These are phyloP conservation scores for Syzygium syzygioides DNA, from an alignment of 441 rosid genomes.

Conservation along the genomic window DNA sequence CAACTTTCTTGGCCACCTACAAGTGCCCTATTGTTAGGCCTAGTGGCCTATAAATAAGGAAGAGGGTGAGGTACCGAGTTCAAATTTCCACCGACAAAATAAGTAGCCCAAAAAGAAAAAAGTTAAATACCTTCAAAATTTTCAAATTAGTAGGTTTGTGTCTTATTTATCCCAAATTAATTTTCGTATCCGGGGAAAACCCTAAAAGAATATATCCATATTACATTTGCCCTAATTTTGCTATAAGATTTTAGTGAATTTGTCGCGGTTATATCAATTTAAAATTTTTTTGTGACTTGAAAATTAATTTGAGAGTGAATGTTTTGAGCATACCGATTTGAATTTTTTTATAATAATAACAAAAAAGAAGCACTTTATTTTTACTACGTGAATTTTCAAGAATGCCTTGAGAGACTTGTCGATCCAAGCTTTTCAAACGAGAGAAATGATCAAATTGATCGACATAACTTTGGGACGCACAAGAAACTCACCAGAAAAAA, in stretches of 20 bases:
- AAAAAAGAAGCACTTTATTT: not conserved
- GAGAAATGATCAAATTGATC: not conserved
- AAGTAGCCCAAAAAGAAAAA: not conserved
- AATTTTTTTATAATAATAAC: accelerated
- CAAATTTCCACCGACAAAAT: not conserved
- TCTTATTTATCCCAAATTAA: not conserved
- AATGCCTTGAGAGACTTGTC: not conserved
- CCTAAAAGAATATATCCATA: not conserved
- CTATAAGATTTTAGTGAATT: not conserved
- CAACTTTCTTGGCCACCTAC: not conserved
- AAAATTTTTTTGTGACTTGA: not conserved
- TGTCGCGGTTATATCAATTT: not conserved
- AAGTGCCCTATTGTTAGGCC: not conserved
- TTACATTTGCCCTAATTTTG: not conserved
- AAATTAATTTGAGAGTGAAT: not conserved
- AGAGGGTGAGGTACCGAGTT: not conserved
- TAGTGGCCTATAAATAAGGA: not conserved
- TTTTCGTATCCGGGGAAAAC: not conserved
- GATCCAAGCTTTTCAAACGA: not conserved
- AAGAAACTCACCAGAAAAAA: not conserved
- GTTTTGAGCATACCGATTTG: not conserved
- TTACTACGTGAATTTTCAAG: accelerated
- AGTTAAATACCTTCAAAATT: not conserved
- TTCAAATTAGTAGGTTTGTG: not conserved
- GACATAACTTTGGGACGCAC: not conserved